A percentile compares a stretch with the other conserved stretches of the same genome.
phyloP scores from a whole-genome alignment of 768 basidiomycete species.

The Suillus luteus region DNA sequence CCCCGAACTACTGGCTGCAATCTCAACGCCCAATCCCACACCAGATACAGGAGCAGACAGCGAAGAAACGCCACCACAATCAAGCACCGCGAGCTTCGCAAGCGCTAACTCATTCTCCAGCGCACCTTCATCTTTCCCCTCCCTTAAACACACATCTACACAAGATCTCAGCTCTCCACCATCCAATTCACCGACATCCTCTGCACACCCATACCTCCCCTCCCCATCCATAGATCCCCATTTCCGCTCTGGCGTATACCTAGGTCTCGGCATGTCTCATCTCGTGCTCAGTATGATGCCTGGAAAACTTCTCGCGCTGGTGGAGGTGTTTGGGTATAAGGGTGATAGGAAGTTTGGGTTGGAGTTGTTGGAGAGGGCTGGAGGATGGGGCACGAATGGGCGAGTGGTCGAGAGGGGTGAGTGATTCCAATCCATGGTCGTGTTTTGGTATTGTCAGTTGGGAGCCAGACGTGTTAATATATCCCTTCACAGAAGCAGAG shows the following conservation, averaged over 20 bases:
- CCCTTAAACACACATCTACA: neutral
- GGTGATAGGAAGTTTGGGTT: conserved; percentile 77
- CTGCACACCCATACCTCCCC: conserved; percentile 35
- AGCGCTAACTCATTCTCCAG: neutral
- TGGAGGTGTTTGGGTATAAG: conserved; percentile 89
- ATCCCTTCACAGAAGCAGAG: conserved; percentile 49
- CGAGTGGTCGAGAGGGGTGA: conserved; percentile 52
- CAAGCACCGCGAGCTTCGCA: neutral
- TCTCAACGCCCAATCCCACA: neutral
- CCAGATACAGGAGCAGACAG: neutral
- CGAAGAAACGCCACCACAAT: neutral
- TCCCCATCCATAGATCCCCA: conserved; percentile 77
- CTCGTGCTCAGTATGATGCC: conserved; percentile 87
- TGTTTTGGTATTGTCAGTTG: neutral
- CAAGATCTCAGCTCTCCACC: no score
- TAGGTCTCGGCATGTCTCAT: conserved; percentile 86
- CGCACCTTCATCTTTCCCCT: conserved; percentile 14
- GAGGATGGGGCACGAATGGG: conserved; percentile 58
- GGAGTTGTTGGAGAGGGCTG: conserved; percentile 57
- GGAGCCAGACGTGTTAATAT: neutral
- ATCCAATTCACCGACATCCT: conserved; percentile 6
- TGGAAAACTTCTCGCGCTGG: conserved; percentile 72
- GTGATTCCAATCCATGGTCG: conserved; percentile 15
- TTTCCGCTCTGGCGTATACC: conserved; percentile 89
- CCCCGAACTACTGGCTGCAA: conserved; percentile 23